Conservation (phyloP, 768 basidiomycete species). For the Sarcomyxa edulis region DNA sequence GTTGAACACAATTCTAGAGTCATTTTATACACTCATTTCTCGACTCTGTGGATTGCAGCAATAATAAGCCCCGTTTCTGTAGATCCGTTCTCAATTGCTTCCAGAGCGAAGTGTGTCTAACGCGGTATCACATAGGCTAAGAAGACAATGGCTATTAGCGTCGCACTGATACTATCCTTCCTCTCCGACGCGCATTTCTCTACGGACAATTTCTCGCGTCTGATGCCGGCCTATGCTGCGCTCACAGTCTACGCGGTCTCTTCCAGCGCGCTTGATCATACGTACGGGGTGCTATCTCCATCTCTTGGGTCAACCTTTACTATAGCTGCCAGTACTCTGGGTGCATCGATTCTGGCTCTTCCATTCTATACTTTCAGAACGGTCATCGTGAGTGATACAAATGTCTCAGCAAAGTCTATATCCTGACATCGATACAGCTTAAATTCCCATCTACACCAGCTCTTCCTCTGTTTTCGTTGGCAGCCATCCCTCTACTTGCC, state of each 20-base stretch:
- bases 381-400: slow-evolving; percentile 42
- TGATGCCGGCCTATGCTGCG: slow-evolving; percentile 64
- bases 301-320: slow-evolving; percentile 53
- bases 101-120: neutral
- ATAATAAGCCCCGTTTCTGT: slow-evolving; percentile 46
- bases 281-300: slow-evolving; percentile 50
- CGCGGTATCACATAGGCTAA: slow-evolving; percentile 33
- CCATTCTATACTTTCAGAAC: slow-evolving; percentile 61
- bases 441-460: slow-evolving; percentile 44
- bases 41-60: slow-evolving; percentile 58
- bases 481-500: slow-evolving; percentile 57
- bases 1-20: slow-evolving; percentile 39
- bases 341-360: slow-evolving; percentile 57
- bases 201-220: slow-evolving; percentile 32
- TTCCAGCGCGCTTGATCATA: slow-evolving; percentile 60
- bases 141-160: slow-evolving; percentile 38
- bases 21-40: slow-evolving; percentile 65
- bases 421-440: slow-evolving; percentile 33
- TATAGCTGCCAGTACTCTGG: slow-evolving; percentile 51
- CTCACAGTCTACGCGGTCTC: slow-evolving; percentile 53
- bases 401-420: neutral
- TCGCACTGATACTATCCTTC: slow-evolving; percentile 51
- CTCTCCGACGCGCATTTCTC: slow-evolving; percentile 48
- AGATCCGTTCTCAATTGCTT: slow-evolving; percentile 18
- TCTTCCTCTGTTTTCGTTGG: slow-evolving; percentile 53